Evolutionary conservation across 306 rosid genomes (phyloP).

Genomic region (peach (Prunus persica)): Prunus_persica_NCBIv2 NC_034014.1:23854501-23855000

Average conservation of each 20-base stretch:
- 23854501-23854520: neutral
- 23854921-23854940: conserved; percentile 65
- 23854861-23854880: conserved; percentile 59
- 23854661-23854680: conserved; percentile 81
- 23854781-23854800: neutral
- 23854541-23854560: neutral
- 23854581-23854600: conserved; percentile 70
- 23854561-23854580: neutral
- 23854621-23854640: conserved; percentile 78
- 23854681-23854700: conserved; percentile 35
- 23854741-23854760: too few species aligned
- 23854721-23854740: neutral
- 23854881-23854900: conserved; percentile 68
- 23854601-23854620: conserved; percentile 50
- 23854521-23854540: too few species aligned
- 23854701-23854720: neutral
- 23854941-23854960: neutral
- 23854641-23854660: conserved; percentile 85
- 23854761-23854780: too few species aligned
- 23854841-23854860: too few species aligned
- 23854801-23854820: neutral
- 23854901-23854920: conserved; percentile 87
- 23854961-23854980: neutral
- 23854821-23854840: neutral
- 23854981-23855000: neutral